Evolutionary conservation across 345 rosid species (phyloP).

Genomic region (Camelina sativa): DNA sequence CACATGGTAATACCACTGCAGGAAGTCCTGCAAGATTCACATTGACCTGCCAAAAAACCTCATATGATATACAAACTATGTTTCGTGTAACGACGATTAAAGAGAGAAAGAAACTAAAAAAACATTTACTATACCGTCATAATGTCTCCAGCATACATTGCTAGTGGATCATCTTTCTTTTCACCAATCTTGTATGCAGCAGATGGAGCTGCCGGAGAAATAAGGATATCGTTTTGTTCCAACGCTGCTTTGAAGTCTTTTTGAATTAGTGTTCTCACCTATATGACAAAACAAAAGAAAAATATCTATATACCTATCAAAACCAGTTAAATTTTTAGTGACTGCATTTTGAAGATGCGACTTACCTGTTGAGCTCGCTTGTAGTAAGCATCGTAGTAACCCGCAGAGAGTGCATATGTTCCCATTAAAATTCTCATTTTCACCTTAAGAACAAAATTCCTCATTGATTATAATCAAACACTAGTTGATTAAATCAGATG

Average conservation of each 20-base stretch:
- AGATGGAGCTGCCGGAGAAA: slow-evolving; percentile 93
- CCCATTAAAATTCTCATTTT: slow-evolving; percentile 98
- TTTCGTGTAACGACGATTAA: background rate
- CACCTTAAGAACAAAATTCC: slow-evolving; percentile 51
- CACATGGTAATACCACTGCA: slow-evolving; percentile 90
- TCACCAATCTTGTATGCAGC: slow-evolving; percentile 95
- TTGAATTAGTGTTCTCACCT: slow-evolving; percentile 82
- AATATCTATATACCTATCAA: background rate
- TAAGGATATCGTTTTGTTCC: slow-evolving; percentile 76
- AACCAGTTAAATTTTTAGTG: background rate
- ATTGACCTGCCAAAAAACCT: slow-evolving; percentile 67
- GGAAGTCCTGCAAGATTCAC: slow-evolving; percentile 93
- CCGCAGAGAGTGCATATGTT: slow-evolving; percentile 92
- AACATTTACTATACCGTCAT: slow-evolving; percentile 68
- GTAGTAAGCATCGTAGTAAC: slow-evolving; percentile 94
- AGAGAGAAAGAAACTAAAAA: background rate
- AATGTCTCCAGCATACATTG: slow-evolving; percentile 94
- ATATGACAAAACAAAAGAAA: background rate
- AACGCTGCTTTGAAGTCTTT: slow-evolving; percentile 73
- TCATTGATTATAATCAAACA: background rate
- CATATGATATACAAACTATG: slow-evolving; percentile 13
- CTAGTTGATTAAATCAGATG: background rate
- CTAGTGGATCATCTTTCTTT: slow-evolving; percentile 89
- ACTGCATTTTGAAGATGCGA: slow-evolving; percentile 3
- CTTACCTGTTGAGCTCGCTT: slow-evolving; percentile 92